Conservation (phyloP, 2,329 filamentous ascomycete genomes). For the Fusarium sterilihyphosum region DNA sequence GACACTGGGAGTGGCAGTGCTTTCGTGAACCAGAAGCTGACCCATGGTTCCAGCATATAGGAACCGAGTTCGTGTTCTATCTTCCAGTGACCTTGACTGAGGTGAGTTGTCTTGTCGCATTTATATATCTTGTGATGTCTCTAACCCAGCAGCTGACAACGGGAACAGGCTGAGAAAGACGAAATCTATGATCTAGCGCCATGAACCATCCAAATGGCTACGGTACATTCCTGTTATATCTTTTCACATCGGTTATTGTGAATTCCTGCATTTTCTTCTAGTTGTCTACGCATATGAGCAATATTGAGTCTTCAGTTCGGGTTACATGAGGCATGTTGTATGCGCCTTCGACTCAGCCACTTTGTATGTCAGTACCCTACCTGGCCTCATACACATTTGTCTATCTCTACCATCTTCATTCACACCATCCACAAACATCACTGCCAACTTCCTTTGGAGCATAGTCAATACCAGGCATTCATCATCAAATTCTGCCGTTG, state of each 20-base stretch:
- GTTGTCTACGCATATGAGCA: neutral
- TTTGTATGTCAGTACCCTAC: neutral
- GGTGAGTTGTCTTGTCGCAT: neutral
- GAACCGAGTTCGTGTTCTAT: constrained; percentile 3
- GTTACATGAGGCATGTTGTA: neutral
- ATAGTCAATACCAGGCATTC: neutral
- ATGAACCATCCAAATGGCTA: neutral
- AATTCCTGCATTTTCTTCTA: neutral
- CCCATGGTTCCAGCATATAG: neutral
- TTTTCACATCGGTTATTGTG: neutral
- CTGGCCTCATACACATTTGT: neutral
- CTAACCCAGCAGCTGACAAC: neutral
- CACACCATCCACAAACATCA: neutral
- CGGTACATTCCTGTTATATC: neutral
- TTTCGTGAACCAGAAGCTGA: neutral
- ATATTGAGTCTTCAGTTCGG: neutral
- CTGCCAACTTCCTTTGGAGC: neutral
- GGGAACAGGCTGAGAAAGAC: neutral
- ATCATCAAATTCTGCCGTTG: neutral
- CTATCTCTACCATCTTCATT: neutral
- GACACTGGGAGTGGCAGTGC: neutral
- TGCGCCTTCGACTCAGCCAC: neutral
- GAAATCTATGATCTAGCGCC: neutral
- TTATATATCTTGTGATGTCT: neutral
- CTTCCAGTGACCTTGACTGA: neutral